Evolutionary conservation across 495 filamentous ascomycete species (phyloP), one percentile per base, ranked within the genome.

Genomic region (Astrothelium macrocarpum): DNA sequence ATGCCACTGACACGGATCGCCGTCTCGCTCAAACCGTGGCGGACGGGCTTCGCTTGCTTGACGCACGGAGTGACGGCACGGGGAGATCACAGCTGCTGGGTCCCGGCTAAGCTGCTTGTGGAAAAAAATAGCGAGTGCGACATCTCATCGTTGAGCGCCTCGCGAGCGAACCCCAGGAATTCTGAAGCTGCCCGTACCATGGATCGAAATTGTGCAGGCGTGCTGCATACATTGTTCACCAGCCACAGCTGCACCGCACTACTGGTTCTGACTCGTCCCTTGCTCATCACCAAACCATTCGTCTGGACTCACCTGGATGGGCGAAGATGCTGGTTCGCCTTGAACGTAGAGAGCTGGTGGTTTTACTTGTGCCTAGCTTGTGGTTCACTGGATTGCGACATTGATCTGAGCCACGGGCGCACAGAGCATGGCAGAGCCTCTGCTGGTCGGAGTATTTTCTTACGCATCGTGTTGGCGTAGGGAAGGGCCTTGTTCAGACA

Each of bases 31-130:
- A 56, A 56, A 56, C 49, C 49, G 49, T 56, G 49, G 49, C 49
- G 49, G n/a, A 4, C 49, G 49, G 49, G 49, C 25, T 25, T 56
- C 49, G 49, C 49, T 56, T 56, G 49, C 49, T 39, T 56, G 49
- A 56, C 49, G 49, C 49, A 56, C 49, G 49, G 49, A 56, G 49
- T 28, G 49, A 56, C 49, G 49, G 49, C 49, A 56, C 49, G 49
- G 49, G 49, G 23, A 56, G 49, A 56, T 56, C 49, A 56, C 49
- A 56, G 49, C 49, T 56, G 49, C 49, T 56, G 49, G 49, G 25
- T 28, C 25, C 25, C 12, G 29, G n/a, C 49, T 56, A 56, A 20
- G 20, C 49, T 16, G 12, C 12, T 28, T 56, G 23, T n/a, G 29
- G 49, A 29, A 29, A 56, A 28, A 56, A 28, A 20, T 28, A 56